Conservation (phyloP, 169 alveolate species). For the Prorocentrum cordatum region DNA sequence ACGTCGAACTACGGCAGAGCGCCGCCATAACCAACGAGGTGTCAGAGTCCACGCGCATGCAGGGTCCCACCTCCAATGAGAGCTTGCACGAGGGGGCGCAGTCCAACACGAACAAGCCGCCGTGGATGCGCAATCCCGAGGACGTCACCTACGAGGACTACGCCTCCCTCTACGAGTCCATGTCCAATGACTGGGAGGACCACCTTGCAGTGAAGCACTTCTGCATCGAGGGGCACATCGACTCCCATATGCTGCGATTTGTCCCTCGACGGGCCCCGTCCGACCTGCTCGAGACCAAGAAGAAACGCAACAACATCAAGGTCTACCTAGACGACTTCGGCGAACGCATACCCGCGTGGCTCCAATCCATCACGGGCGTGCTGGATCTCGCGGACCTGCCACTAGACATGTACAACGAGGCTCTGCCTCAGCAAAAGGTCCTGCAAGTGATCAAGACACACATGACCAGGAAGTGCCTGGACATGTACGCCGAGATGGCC, state of each 20-base stretch:
- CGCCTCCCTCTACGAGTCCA: constrained; percentile 73
- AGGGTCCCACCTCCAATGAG: too few species aligned
- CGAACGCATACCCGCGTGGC: constrained; percentile 98
- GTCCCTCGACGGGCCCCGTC: constrained; percentile 99
- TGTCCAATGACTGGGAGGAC: constrained; percentile 99
- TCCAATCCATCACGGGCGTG: constrained; percentile 96
- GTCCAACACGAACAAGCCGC: constrained; percentile 96
- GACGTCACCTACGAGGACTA: constrained; percentile 98
- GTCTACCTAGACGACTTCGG: constrained; percentile 99
- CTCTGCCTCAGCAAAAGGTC: constrained; percentile 96
- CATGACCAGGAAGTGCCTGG: constrained; percentile 96
- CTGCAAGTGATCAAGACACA: constrained; percentile 95
- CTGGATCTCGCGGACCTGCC: constrained; percentile 99
- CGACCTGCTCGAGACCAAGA: constrained; percentile 97
- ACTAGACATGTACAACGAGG: constrained; percentile 96
- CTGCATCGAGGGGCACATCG: constrained; percentile 95
- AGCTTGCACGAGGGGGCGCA: constrained; percentile 95
- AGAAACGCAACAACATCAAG: constrained; percentile 97
- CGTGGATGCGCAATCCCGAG: constrained; percentile 98
- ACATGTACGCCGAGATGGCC: too few species aligned
- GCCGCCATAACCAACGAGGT: too few species aligned
- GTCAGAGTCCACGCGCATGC: too few species aligned
- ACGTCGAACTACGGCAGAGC: too few species aligned
- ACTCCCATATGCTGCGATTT: constrained; percentile 96
- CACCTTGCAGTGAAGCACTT: constrained; percentile 96